Evolutionary conservation across 2,329 filamentous ascomycete genomes (phyloP).

Genomic region (Exserohilum rostratum): DNA sequence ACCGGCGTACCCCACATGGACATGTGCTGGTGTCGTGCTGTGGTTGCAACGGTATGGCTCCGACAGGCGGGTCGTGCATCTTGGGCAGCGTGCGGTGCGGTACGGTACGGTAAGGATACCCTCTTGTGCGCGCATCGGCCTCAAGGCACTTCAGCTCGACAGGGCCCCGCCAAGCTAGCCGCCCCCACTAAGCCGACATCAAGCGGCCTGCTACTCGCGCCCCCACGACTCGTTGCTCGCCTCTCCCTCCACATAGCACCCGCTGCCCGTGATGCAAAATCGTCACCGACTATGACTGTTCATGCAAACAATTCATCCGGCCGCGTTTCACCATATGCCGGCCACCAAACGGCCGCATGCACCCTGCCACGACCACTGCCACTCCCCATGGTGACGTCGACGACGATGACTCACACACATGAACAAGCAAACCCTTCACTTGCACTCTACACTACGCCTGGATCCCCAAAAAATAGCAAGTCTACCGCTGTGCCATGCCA

Average conservation of each 20-base stretch:
- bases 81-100: constrained; percentile 34
- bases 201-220: constrained; percentile 15
- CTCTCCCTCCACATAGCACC: constrained; percentile 4
- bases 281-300: constrained; percentile 30
- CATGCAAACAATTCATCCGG: constrained; percentile 26
- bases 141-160: constrained; percentile 40
- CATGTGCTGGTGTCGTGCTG: constrained; percentile 14
- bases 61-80: constrained; percentile 27
- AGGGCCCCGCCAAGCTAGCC: constrained; percentile 20
- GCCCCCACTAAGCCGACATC: constrained; percentile 29
- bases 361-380: constrained; percentile 27
- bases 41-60: constrained; percentile 7
- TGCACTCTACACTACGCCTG: neutral
- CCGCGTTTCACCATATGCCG: constrained; percentile 41
- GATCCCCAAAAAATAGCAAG: constrained; percentile 4
- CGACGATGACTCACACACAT: constrained; percentile 39
- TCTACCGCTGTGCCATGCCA: constrained; percentile 10
- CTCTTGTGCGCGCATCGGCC: constrained; percentile 8
- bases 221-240: constrained; percentile 4
- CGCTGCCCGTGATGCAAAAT: constrained; percentile 4
- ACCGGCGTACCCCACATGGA: constrained; percentile 33
- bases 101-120: constrained; percentile 18
- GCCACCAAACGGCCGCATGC: constrained; percentile 23
- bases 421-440: constrained; percentile 15
- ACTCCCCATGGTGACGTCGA: constrained; percentile 36